These are phyloP conservation scores for Paecilomyces fulvus DNA, from an alignment of 2,329 filamentous ascomycete genomes.

Conservation along the genomic window DNA sequence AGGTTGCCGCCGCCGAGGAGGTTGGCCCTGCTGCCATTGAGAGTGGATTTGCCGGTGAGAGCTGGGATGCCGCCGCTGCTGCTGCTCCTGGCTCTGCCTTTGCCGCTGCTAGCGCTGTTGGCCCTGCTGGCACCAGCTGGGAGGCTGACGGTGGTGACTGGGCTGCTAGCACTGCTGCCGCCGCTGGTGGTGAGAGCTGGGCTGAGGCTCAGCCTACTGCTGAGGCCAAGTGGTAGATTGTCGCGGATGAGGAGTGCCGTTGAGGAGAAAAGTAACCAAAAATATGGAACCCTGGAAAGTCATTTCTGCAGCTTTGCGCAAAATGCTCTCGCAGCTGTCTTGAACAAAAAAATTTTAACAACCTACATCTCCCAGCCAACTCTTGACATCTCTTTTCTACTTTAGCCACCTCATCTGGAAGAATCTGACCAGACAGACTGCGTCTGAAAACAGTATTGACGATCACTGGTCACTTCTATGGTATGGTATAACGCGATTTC, in stretches of 20 bases:
- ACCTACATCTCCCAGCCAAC: conserved; percentile 13
- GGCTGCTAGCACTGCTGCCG: conserved; percentile 39
- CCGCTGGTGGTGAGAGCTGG: conserved; percentile 31
- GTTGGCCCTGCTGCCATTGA: conserved; percentile 71
- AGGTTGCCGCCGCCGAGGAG: conserved; percentile 78
- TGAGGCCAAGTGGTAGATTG: conserved; percentile 34
- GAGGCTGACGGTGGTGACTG: conserved; percentile 50
- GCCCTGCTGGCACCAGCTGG: conserved; percentile 52
- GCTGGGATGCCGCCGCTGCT: conserved; percentile 76
- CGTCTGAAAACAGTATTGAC: conserved; percentile 19
- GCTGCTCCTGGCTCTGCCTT: conserved; percentile 56
- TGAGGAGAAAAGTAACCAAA: conserved; percentile 19
- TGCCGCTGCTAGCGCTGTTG: conserved; percentile 61
- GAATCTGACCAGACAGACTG: conserved; percentile 14
- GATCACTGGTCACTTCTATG: conserved; percentile 18
- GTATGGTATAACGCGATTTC: conserved; percentile 14
- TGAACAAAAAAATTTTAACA: conserved; percentile 9
- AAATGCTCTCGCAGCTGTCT: conserved; percentile 9
- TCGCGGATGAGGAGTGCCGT: conserved; percentile 20
- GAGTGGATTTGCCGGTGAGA: conserved; percentile 63
- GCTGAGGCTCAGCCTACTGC: conserved; percentile 27
- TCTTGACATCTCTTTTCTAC: conserved; percentile 29
- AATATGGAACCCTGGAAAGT: conserved; percentile 14
- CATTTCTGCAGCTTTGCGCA: conserved; percentile 5
- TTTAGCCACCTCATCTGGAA: conserved; percentile 28